Evolutionary conservation across 2,329 filamentous ascomycete species (phyloP), one percentile per base, ranked within the genome.

Genomic region (Alternaria novae-zelandiae): DNA sequence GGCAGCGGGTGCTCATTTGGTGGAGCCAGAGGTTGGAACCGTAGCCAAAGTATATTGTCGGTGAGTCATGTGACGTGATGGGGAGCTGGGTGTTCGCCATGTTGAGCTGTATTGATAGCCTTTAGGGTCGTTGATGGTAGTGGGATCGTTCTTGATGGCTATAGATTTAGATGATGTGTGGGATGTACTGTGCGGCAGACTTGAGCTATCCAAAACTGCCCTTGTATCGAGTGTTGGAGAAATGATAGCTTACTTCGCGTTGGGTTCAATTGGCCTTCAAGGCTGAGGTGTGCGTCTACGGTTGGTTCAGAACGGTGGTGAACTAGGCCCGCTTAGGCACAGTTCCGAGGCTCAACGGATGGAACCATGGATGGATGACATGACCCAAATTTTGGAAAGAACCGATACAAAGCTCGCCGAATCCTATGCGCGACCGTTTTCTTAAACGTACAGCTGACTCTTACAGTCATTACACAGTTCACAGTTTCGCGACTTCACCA

Each of bases 11-110:
- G 5, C 70, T 70, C 90, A 93, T 92, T 78, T 92, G 90, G 26
- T 83, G 78, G 1, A 84, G 84, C 76, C 88, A 91, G 61, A 92
- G 84, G 77, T 92, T 92, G 75, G 86, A 89, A 66, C 90, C 90
- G 78, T 90, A 92, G 71, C 87, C 90, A 74, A 92, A 91, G 82
- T 91, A 91, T 67, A 88, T 77, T 54, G 75, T 82, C 57, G 60
- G 59, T 41, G 26, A 20, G 12, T 4, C 44, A 21, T 43, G 56
- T n/a, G 54, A 66, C 11, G 36, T 20, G 1, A 21, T 45, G 25
- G 58, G 54, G 20, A 57, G 20, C 25, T 23, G 47, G 7, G 54
- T 23, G 56, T 26, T 25, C 23, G 63, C 20, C 65, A 70, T 70
- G 41, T 36, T 68, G 51, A 44, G 25, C 8, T 20, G 13, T 25